Percentiles rank a stretch among this genome's conserved stretches.
Evolutionary conservation across 2,329 filamentous ascomycete species (phyloP).

Genomic region (Calonectria montana): DNA sequence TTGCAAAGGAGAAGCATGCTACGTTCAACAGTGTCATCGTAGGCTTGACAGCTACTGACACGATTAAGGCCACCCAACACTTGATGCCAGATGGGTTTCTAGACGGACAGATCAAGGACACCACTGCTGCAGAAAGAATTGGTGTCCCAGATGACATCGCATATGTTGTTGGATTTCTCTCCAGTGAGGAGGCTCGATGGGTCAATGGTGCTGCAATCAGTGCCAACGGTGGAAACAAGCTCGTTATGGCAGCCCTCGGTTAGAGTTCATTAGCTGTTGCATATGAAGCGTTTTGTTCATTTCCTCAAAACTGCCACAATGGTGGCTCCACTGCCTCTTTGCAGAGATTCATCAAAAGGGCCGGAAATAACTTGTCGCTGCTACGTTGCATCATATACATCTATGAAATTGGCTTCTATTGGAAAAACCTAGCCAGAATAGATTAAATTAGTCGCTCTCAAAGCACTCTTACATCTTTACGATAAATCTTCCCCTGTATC

Average conservation of each 20-base stretch:
- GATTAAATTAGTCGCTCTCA: too few relatives aligned
- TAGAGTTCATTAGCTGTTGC: not conserved
- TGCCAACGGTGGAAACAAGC: not conserved
- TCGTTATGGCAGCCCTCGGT: not conserved
- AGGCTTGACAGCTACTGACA: not conserved
- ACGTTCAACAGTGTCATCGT: not conserved
- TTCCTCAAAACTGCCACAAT: too few relatives aligned
- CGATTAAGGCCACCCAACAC: not conserved
- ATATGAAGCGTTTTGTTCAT: too few relatives aligned
- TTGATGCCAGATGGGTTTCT: not conserved
- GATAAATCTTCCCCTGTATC: too few relatives aligned
- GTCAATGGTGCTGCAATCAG: not conserved
- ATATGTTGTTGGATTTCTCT: not conserved
- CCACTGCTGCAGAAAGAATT: not conserved
- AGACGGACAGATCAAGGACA: not conserved
- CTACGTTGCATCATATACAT: too few relatives aligned
- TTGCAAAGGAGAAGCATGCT: not conserved
- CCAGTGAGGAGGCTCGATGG: slow-evolving; percentile 1
- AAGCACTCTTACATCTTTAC: too few relatives aligned
- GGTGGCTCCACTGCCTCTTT: too few relatives aligned
- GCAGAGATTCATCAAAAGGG: too few relatives aligned
- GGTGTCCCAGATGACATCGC: slow-evolving; percentile 1
- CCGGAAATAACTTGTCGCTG: too few relatives aligned
- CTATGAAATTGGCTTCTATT: too few relatives aligned
- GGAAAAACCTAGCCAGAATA: too few relatives aligned